Conservation (phyloP, 192 early-diverging fungal genomes). For the Mortierella alpina region DNA sequence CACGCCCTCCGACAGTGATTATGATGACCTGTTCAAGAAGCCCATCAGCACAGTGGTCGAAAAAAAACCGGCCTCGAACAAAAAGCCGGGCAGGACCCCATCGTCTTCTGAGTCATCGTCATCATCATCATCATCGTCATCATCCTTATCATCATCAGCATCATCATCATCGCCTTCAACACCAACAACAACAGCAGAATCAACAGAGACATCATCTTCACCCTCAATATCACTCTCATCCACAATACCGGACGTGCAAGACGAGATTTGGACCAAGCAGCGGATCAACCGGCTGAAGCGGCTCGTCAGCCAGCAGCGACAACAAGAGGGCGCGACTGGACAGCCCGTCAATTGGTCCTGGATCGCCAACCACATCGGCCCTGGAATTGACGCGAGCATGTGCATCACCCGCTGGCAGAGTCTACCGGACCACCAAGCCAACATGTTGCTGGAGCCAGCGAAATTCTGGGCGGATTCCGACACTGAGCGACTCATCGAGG, state of each 20-base stretch:
- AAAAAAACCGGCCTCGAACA: neutral
- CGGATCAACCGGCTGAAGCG: conserved; percentile 10
- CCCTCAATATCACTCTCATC: neutral
- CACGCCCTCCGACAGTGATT: conserved; percentile 11
- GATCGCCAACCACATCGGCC: conserved; percentile 49
- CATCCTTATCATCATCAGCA: too few relatives aligned
- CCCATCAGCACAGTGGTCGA: neutral
- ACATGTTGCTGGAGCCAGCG: neutral
- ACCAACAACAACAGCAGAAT: neutral
- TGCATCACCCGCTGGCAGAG: conserved; percentile 37
- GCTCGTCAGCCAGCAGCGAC: conserved; percentile 34
- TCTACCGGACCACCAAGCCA: neutral
- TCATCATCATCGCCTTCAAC: too few relatives aligned
- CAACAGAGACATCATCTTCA: neutral
- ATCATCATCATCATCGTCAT: too few relatives aligned
- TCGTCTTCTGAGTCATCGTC: neutral
- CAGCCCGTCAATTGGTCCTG: conserved; percentile 32
- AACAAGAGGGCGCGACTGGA: conserved; percentile 5
- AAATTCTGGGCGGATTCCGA: conserved; percentile 19
- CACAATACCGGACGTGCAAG: neutral
- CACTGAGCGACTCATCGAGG: conserved; percentile 6
- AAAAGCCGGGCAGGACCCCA: neutral
- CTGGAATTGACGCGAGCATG: conserved; percentile 25
- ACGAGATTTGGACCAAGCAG: conserved; percentile 6
- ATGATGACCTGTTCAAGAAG: conserved; percentile 12